Evolutionary conservation across 1,284 basidiomycete species (phyloP), one percentile per base, ranked within the genome.

Genomic region (Microbotryum lychnidis-dioicae): DNA sequence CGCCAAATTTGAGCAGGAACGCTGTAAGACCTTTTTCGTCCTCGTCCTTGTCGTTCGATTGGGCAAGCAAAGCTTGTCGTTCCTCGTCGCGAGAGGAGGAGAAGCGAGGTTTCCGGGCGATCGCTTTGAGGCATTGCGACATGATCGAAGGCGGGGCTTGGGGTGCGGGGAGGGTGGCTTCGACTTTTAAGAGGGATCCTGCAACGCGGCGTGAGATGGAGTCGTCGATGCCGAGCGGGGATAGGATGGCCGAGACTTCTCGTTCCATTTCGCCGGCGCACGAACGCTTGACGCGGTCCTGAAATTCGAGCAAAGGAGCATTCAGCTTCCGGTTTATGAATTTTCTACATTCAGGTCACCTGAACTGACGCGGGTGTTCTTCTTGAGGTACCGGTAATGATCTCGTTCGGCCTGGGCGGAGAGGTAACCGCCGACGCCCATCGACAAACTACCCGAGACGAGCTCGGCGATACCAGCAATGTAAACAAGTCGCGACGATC

Each of bases 361-460:
- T 20, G 6, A 6, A 55, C 65, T 42, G 7, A 64, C 65, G 29
- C 70, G 60, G 1, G 71, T 73, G 49, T 66, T 60, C 67, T 82
- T 80, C 46, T 80, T 83, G 48, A 89, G 83, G 77, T 88, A 94
- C 62, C 86, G 87, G 77, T 89, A 92, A 76, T 71, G 71, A 75
- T 97, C 91, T 56, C 91, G 84, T 76, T 98, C 94, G 46, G 94
- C 89, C 76, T 97, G 91, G 0, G 93, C 91, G 2, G 91, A 91
- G 59, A 98, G 85, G 80, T 94, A 97, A 27, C 94, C 94, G 60
- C 94, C 94, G 54, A 97, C 88, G 63, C 93, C 93, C 94, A 97
- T 98, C 20, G 78, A 79, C 65, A 97, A 90, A 10, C 91, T 89
- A n/a, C 93, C 92, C 3, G 91, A 90, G 62, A 92, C 89, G 67